Conservation (phyloP, 208 protist genomes). For the Tritrichomonas musculus region DNA sequence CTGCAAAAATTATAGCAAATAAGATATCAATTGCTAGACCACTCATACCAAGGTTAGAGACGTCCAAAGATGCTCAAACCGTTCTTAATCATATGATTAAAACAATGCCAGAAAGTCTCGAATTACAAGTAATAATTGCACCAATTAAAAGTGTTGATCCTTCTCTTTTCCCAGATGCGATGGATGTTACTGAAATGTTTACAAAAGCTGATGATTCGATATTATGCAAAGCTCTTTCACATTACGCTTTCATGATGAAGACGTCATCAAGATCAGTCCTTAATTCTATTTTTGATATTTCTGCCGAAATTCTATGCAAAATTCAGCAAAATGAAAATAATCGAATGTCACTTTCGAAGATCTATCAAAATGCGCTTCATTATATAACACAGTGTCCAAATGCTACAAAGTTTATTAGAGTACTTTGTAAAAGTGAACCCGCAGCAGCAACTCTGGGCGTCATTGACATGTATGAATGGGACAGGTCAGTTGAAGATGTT, state of each 20-base stretch:
- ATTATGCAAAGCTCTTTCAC: neutral
- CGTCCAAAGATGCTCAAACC: neutral
- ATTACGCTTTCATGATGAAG: neutral
- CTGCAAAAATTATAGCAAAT: too few species aligned
- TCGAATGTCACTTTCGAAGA: neutral
- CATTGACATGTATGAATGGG: neutral
- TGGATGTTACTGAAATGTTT: neutral
- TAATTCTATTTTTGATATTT: neutral
- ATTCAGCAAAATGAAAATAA: conserved; percentile 14
- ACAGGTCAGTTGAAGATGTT: neutral
- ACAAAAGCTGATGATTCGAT: neutral
- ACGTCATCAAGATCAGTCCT: neutral
- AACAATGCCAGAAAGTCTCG: neutral
- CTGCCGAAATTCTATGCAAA: neutral
- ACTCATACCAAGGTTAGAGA: neutral
- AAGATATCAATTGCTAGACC: neutral
- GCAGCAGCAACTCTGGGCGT: too few species aligned
- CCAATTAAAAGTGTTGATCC: neutral
- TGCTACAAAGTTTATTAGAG: neutral
- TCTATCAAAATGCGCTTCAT: neutral
- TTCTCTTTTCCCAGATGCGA: neutral
- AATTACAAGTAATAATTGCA: neutral
- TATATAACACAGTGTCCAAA: neutral
- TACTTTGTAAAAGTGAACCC: neutral
- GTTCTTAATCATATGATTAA: neutral